phyloP scores from a whole-genome alignment of 352 stramenopile species.

The Globisporangium radiosum region DNA sequence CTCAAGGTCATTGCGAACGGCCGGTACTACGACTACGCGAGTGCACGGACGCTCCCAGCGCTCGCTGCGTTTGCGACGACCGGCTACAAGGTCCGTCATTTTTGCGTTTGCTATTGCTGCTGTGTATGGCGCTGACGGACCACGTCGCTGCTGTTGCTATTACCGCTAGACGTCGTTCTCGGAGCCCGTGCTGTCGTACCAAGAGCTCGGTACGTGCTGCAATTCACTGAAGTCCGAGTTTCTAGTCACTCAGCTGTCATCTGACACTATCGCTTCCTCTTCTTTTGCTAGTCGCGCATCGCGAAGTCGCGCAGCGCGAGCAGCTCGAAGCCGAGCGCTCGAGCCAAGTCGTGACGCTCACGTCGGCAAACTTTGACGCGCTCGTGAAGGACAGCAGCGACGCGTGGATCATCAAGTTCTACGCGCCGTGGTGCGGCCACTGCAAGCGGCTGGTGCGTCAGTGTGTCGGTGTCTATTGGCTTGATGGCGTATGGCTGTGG shows the following conservation, averaged over 20 bases:
- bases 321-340: constrained; percentile 46
- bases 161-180: constrained; percentile 28
- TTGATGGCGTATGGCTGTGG: not conserved
- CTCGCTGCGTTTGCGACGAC: constrained; percentile 47
- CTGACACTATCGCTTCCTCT: not conserved
- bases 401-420: constrained; percentile 80
- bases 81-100: constrained; percentile 60
- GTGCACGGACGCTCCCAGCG: constrained; percentile 41
- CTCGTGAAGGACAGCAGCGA: constrained; percentile 53
- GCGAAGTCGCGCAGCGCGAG: constrained; percentile 31
- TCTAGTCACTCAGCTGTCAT: not conserved
- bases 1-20: constrained; percentile 64
- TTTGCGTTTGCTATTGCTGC: not conserved
- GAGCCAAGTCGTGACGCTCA: constrained; percentile 46
- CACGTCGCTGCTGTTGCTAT: not conserved
- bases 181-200: constrained; percentile 46
- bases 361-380: constrained; percentile 44
- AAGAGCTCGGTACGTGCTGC: constrained; percentile 41
- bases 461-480: not conserved
- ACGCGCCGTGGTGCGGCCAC: constrained; percentile 73
- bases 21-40: constrained; percentile 68
- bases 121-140: too few relatives aligned
- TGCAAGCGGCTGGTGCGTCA: constrained; percentile 68
- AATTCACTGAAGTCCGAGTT: too few relatives aligned
- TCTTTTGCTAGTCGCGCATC: constrained; percentile 19